phyloP scores from a whole-genome alignment of 2,329 filamentous ascomycete species.

The Colletotrichum sojae region DNA sequence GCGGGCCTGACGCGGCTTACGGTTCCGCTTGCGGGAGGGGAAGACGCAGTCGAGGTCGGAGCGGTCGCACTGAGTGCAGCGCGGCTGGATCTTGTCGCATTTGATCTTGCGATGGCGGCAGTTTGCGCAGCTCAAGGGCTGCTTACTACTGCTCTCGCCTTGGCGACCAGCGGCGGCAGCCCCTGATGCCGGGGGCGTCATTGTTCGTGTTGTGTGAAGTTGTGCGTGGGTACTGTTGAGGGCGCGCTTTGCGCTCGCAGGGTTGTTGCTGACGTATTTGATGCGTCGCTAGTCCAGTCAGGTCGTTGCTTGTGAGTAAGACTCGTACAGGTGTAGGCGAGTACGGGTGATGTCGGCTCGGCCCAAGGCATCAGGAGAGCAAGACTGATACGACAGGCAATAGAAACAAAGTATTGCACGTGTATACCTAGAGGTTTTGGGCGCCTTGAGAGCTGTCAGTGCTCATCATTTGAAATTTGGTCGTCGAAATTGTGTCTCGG shows the following conservation, averaged over 20 bases:
- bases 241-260: background rate
- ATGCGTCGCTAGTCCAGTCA: conserved; percentile 25
- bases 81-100: conserved; percentile 69
- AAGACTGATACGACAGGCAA: background rate
- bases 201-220: background rate
- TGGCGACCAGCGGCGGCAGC: background rate
- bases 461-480: too few relatives aligned
- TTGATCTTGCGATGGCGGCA: conserved; percentile 76
- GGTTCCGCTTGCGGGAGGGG: conserved; percentile 60
- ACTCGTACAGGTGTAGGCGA: conserved; percentile 1
- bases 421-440: background rate
- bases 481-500: background rate
- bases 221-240: background rate
- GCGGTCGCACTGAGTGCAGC: conserved; percentile 66
- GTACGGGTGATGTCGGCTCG: conserved; percentile 22
- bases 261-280: conserved; percentile 21
- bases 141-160: conserved; percentile 38
- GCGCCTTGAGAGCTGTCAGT: background rate
- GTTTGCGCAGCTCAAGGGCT: conserved; percentile 68
- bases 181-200: conserved; percentile 31
- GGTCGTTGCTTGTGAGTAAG: conserved; percentile 18
- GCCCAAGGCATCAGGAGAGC: conserved; percentile 19
- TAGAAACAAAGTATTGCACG: background rate
- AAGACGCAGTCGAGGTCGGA: conserved; percentile 63
- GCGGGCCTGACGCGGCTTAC: conserved; percentile 56